Evolutionary conservation across 306 rosid species (phyloP), one percentile per base, ranked within the genome.

Genomic region (Vigna radiata): DNA sequence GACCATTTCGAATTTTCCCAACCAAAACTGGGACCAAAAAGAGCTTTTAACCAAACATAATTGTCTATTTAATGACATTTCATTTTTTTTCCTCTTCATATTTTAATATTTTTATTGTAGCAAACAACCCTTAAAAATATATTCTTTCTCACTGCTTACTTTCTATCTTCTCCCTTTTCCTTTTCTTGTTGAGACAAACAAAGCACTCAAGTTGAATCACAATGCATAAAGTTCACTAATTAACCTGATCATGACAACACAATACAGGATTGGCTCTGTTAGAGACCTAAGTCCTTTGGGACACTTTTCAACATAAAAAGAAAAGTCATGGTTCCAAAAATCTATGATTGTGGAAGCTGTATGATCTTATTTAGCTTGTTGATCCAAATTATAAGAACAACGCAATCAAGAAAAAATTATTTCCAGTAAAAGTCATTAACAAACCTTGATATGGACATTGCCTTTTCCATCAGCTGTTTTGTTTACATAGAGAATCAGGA

Each of bases 401-500:
- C 27, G 77, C 66, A 55, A 69, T 44, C 50, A 46, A 50, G 47
- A 25, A 53, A 54, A 55, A 54, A 44, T 23, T 31, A 25, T 80
- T 77, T 72, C n/a, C 13, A 31, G 53, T 52, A 66, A 66, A 59
- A 73, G 72, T 29, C 68, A 50, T 53, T 50, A 77, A 56, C 85
- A 64, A 37, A 94, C 98, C 97, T 92, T 92, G 73, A 94, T 74
- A 76, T 84, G 86, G 68, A 92, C 79, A 72, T 75, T 77, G 68
- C 95, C 95, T 78, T 69, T 70, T 78, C 84, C 97, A 82, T 77
- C 87, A 5, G 54, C 72, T 33, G 91, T 83, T 79, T 49, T 78
- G 86, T 89, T 89, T 67, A 90, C 61, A 81, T 78, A 59, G 62
- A 94, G 85, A 87, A 94, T 90, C 91, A 55, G 90, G 95, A 76